Conservation (phyloP, 495 filamentous ascomycete genomes). For the Penicillium lividum region DNA sequence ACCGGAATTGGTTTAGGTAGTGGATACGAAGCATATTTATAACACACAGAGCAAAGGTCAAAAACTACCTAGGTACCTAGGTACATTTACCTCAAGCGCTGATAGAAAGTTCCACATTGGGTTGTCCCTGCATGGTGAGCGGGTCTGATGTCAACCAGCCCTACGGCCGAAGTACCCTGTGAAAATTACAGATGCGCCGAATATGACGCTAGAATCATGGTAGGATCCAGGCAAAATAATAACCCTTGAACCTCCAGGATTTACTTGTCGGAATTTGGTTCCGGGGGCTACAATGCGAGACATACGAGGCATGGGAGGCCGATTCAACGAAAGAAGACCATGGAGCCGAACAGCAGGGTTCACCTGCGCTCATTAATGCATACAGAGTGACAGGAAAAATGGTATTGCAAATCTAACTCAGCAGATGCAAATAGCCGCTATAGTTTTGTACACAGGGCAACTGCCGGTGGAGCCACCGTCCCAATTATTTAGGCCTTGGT, state of each 20-base stretch:
- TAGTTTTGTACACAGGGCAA: slow-evolving; percentile 52
- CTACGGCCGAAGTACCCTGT: background rate
- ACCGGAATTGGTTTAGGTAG: background rate
- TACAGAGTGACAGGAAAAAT: slow-evolving; percentile 22
- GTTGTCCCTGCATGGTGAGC: slow-evolving; percentile 1
- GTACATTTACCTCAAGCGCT: too few relatives aligned
- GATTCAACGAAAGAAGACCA: background rate
- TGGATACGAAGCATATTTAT: background rate
- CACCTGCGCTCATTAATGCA: background rate
- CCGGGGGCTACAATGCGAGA: slow-evolving; percentile 1
- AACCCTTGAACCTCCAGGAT: too few relatives aligned
- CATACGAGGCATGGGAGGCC: background rate
- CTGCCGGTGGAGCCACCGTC: slow-evolving; percentile 36
- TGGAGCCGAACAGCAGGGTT: background rate
- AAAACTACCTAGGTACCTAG: too few relatives aligned
- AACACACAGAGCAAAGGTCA: too few relatives aligned
- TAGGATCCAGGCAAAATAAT: too few relatives aligned
- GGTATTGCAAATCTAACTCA: slow-evolving; percentile 48
- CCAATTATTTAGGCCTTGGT: slow-evolving; percentile 54
- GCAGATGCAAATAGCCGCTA: slow-evolving; percentile 45
- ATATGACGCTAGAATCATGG: background rate
- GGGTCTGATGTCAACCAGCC: slow-evolving; percentile 1
- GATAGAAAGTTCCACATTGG: background rate
- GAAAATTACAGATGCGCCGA: too few relatives aligned
- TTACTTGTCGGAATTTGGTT: background rate